Base-by-base conservation (phyloP, 345 rosid genomes). In the Hypericum androsaemum region DNA sequence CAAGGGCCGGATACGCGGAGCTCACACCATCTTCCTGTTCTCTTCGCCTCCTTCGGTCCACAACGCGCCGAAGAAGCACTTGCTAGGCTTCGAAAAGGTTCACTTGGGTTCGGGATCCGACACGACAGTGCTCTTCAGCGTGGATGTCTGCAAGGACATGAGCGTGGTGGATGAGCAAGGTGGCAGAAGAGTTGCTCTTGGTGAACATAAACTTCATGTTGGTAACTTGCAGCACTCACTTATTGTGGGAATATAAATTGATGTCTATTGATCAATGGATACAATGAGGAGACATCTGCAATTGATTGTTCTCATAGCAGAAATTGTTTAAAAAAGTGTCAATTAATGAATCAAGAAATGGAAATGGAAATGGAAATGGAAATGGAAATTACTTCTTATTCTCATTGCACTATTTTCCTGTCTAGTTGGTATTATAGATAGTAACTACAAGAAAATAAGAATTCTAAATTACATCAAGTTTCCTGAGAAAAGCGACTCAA, bases 91-190 rank as follows among this genome's bases (percentile, higher is more conserved):
- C 48, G 72, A 90, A 62, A 90, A 84, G 74, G 71, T 90, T 11
- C 54, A 37, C 35, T 37, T 90, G 68, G 45, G 7, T 9, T 66
- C 70, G 1, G 50, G 56, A 7, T 59, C 71, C 7, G 70, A 67
- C 43, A 37, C 58, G n/a, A 22, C 66, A 49, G 80, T 87, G 39
- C 69, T 51, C 12, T 87, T 90, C 55, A 72, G 59, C 43, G 74
- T 90, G 11, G 77, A 84, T 45, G 80, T 77, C 9, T 90, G 98
- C 59, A 82, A 72, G 71, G 86, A 90, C 69, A 74, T 90, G 66
- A 83, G 84, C 59, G 72, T 84, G 3, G 84, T 80, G 2, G 96
- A 82, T 53, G 89, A 90, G 57, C 12, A 7, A 0, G 98, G 98
- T 6, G 64, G 56, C 59, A 42, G 74, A 57, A 87, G 75, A 57